phyloP scores from a whole-genome alignment of 2,329 filamentous ascomycete genomes.

The Elsinoe perseae region DNA sequence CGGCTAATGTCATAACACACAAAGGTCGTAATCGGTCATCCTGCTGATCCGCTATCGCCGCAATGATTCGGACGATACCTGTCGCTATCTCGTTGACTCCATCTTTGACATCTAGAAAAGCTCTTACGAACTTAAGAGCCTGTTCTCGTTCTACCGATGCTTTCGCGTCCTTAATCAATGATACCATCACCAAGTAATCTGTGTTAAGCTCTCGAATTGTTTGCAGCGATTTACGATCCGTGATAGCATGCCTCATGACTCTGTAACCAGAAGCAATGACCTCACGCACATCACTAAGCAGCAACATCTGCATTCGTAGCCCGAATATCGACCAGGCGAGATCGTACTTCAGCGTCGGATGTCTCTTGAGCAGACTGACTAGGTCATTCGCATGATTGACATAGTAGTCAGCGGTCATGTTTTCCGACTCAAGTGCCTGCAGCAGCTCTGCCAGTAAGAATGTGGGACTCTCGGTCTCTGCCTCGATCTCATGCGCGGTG shows the following conservation, averaged over 20 bases:
- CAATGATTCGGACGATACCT: slow-evolving; percentile 79
- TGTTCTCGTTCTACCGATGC: slow-evolving; percentile 96
- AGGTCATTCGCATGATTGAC: slow-evolving; percentile 85
- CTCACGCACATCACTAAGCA: slow-evolving; percentile 89
- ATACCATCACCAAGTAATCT: slow-evolving; percentile 85
- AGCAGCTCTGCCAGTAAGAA: slow-evolving; percentile 84
- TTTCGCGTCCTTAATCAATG: slow-evolving; percentile 89
- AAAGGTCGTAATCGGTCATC: slow-evolving; percentile 84
- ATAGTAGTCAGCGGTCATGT: slow-evolving; percentile 89
- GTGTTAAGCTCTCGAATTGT: slow-evolving; percentile 84
- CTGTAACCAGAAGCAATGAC: slow-evolving; percentile 92
- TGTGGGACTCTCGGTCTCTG: slow-evolving; percentile 75
- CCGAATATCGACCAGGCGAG: slow-evolving; percentile 94
- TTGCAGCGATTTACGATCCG: slow-evolving; percentile 78
- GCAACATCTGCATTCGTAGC: slow-evolving; percentile 86
- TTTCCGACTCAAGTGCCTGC: slow-evolving; percentile 78
- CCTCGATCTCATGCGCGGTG: slow-evolving; percentile 42
- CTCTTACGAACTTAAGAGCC: slow-evolving; percentile 89
- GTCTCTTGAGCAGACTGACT: slow-evolving; percentile 90
- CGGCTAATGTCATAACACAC: slow-evolving; percentile 84
- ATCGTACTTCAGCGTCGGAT: slow-evolving; percentile 92
- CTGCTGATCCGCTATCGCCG: slow-evolving; percentile 78
- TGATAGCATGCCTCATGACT: slow-evolving; percentile 88
- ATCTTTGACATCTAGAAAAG: slow-evolving; percentile 91
- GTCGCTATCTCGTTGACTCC: slow-evolving; percentile 81